Percentiles rank a stretch among this genome's conserved stretches.
phyloP scores from a whole-genome alignment of 139 green algal species.

The Closterium sp. region DNA sequence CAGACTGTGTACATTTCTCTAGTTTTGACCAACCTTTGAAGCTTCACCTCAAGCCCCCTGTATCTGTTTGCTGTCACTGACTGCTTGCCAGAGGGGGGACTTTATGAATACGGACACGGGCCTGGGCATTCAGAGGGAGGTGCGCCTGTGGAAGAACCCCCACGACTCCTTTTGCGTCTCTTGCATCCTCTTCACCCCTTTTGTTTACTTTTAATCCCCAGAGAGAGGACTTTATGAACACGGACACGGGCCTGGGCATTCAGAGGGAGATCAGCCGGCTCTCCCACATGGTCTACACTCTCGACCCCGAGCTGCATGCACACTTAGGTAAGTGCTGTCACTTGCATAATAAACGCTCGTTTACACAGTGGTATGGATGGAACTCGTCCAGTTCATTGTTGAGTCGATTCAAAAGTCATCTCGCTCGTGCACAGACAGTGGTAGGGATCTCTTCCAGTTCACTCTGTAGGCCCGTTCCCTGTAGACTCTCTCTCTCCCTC shows the following conservation, averaged over 20 bases:
- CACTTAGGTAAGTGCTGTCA: slow-evolving; percentile 1
- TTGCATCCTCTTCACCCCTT: too few relatives aligned
- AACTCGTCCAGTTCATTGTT: too few relatives aligned
- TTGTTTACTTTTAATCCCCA: neutral
- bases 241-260: slow-evolving; percentile 66
- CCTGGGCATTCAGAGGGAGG: slow-evolving; percentile 67
- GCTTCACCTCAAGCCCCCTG: too few relatives aligned
- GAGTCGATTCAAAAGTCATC: too few relatives aligned
- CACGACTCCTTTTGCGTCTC: too few relatives aligned
- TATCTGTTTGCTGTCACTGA: neutral
- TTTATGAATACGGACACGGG: slow-evolving; percentile 68
- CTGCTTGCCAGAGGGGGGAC: slow-evolving; percentile 59
- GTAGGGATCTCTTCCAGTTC: too few relatives aligned
- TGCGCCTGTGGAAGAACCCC: neutral
- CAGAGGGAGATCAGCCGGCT: slow-evolving; percentile 55
- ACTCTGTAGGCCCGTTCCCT: too few relatives aligned
- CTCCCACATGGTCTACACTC: slow-evolving; percentile 55
- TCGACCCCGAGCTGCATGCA: slow-evolving; percentile 29
- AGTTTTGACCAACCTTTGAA: too few relatives aligned
- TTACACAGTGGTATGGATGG: too few relatives aligned
- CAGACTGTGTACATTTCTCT: too few relatives aligned
- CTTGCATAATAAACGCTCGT: too few relatives aligned
- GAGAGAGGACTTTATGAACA: slow-evolving; percentile 70
- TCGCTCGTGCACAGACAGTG: too few relatives aligned
- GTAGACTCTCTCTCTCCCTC: neutral